Evolutionary conservation across 73 alveolate genomes (phyloP).

Genomic region (Paramecium primaurelia): DNA sequence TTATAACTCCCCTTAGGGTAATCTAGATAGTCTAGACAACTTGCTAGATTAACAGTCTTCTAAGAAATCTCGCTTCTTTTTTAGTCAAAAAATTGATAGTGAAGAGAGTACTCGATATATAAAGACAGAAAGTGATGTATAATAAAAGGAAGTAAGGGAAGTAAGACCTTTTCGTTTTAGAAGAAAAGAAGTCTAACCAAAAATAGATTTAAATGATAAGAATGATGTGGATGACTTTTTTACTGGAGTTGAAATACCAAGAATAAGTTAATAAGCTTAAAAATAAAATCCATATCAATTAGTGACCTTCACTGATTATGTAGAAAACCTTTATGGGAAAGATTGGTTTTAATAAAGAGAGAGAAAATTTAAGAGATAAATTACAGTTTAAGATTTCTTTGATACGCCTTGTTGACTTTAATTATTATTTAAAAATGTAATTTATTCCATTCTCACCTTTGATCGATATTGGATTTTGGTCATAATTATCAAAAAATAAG

Average conservation of each 20-base stretch:
- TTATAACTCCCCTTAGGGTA: not conserved
- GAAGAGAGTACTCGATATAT: not conserved
- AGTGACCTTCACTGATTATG: constrained; percentile 36
- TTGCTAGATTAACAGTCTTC: not conserved
- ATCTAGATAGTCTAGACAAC: not conserved
- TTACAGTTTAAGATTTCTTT: not conserved
- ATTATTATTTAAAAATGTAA: not conserved
- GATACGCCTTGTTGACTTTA: not conserved
- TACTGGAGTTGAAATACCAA: constrained; percentile 4
- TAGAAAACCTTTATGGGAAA: constrained; percentile 16
- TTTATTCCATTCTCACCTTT: constrained; percentile 17
- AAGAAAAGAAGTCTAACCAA: not conserved
- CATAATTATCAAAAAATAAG: not conserved
- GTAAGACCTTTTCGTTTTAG: not conserved
- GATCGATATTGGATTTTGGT: constrained; percentile 41
- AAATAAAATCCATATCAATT: not conserved
- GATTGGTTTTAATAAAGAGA: constrained; percentile 25
- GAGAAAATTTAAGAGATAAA: not conserved
- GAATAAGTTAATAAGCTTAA: not conserved
- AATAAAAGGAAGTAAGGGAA: not conserved
- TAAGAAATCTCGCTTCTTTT: not conserved
- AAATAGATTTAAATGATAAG: not conserved
- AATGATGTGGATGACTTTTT: constrained; percentile 25
- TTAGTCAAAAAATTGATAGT: not conserved
- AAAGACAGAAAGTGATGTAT: not conserved